Base-by-base conservation (phyloP, 106 monocot species). In the Triglochin maritima region DNA sequence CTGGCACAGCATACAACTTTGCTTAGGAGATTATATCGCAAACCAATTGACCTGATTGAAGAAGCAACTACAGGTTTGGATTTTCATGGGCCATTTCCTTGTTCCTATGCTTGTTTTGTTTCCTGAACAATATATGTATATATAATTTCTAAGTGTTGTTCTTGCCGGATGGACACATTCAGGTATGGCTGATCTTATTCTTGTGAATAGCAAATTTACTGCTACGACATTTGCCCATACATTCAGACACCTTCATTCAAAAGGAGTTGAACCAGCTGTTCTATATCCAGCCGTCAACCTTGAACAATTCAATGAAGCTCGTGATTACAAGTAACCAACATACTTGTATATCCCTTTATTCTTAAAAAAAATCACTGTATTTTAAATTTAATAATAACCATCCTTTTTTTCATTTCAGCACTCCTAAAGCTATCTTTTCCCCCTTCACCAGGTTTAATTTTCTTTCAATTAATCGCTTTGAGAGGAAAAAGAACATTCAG, bases 391-490 rank as follows among this genome's bases (percentile, higher is more conserved):
- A 29, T 29, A 29, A 29, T 29, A 29, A 29, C n/a, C 11, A 12
- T 11, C 17, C 2, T 46, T 5, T 5, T 46, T 17, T 5, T 11
- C 4, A 2, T 46, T 46, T 1, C 45, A 63, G 13, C 2, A 63
- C 10, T 46, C 7, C 46, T 9, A 7, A 46, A 8, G 52, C 11
- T 63, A 46, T 44, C 4, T 63, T 62, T 47, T 6, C 49, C 6
- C 42, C n/a, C 43, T 46, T 9, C n/a, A 47, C 50, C 56, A 96
- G 96, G 81, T 77, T 88, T 54, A 96, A 90, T 82, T 96, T 91
- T 64, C 88, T 96, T 62, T 91, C 96, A 6, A 76, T 96, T 62
- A 96, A 96, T 69, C 90, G 96, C 48, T 96, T 96, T 88, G 96
- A 96, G 80, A 81, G 96, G 58, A 96, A 96, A 77, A 96, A 96